A percentile compares a stretch with the other conserved stretches of the same genome.
phyloP scores from a whole-genome alignment of 202 grass and related monocot genomes.

The Elaeis oleifera region DNA sequence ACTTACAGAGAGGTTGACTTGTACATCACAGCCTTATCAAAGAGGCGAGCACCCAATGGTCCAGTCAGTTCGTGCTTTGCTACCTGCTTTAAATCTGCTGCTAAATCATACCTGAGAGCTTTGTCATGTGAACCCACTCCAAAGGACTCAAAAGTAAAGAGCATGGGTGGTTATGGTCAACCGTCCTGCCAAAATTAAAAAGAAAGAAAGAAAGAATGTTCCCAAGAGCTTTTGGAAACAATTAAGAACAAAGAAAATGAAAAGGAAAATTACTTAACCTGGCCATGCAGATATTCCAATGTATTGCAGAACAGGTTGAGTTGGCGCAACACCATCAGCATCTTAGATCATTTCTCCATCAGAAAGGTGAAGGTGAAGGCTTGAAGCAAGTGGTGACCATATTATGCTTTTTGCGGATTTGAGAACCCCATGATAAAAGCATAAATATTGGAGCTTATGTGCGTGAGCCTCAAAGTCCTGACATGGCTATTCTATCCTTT shows the following conservation, averaged over 20 bases:
- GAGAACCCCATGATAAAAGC: conserved; percentile 33
- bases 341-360: conserved; percentile 70
- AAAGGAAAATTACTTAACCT: conserved; percentile 62
- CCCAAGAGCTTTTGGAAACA: too few relatives aligned
- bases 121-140: conserved; percentile 55
- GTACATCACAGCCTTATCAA: conserved; percentile 94
- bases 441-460: too few relatives aligned
- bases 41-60: conserved; percentile 89
- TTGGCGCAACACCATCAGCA: conserved; percentile 46
- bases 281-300: conserved; percentile 73
- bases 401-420: conserved; percentile 34
- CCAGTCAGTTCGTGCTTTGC: conserved; percentile 79
- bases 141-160: conserved; percentile 82
- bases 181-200: conserved; percentile 42
- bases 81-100: conserved; percentile 58
- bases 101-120: conserved; percentile 60
- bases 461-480: too few relatives aligned
- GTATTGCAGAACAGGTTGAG: conserved; percentile 73
- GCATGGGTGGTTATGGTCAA: conserved; percentile 77
- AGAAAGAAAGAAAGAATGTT: conserved; percentile 7
- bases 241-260: conserved; percentile 5
- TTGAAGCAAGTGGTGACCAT: conserved; percentile 30
- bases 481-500: too few relatives aligned
- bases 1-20: conserved; percentile 81
- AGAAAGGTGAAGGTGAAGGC: conserved; percentile 44